These are phyloP conservation scores for Babesia bovis DNA, from an alignment of 169 alveolate genomes.

Conservation along the genomic window DNA sequence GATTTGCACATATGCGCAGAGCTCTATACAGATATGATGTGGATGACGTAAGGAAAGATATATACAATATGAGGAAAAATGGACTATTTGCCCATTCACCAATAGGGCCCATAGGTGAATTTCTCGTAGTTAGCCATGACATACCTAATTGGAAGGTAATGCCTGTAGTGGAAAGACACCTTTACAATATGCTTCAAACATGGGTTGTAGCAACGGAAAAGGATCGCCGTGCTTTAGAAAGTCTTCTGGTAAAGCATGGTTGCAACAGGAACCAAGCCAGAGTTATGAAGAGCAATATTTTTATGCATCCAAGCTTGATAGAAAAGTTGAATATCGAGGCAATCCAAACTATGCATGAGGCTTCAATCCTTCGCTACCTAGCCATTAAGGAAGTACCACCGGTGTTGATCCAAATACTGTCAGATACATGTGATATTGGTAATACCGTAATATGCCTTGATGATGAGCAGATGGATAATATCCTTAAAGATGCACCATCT, in stretches of 20 bases:
- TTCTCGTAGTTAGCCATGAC: constrained; percentile 36
- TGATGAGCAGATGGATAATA: constrained; percentile 30
- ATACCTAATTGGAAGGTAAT: constrained; percentile 58
- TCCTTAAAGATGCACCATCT: constrained; percentile 12
- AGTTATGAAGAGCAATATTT: constrained; percentile 54
- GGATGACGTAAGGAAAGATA: constrained; percentile 30
- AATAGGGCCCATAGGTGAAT: constrained; percentile 70
- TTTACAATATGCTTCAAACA: constrained; percentile 22
- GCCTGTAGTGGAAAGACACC: constrained; percentile 59
- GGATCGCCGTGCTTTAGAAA: constrained; percentile 50
- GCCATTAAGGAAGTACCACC: constrained; percentile 40
- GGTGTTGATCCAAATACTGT: constrained; percentile 27
- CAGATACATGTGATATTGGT: constrained; percentile 30
- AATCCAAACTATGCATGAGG: neutral
- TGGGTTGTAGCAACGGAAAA: constrained; percentile 64
- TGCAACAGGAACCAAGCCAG: constrained; percentile 33
- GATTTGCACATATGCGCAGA: neutral
- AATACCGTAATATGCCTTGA: constrained; percentile 42
- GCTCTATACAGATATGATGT: constrained; percentile 50
- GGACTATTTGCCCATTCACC: constrained; percentile 42
- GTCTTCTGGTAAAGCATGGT: constrained; percentile 38
- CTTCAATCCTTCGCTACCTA: constrained; percentile 34
- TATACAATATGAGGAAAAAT: constrained; percentile 5
- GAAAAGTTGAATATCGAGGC: constrained; percentile 9
- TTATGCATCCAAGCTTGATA: constrained; percentile 20